These are phyloP conservation scores for Lachnellula hyalina DNA, from an alignment of 2,329 filamentous ascomycete genomes.

Conservation along the genomic window DNA sequence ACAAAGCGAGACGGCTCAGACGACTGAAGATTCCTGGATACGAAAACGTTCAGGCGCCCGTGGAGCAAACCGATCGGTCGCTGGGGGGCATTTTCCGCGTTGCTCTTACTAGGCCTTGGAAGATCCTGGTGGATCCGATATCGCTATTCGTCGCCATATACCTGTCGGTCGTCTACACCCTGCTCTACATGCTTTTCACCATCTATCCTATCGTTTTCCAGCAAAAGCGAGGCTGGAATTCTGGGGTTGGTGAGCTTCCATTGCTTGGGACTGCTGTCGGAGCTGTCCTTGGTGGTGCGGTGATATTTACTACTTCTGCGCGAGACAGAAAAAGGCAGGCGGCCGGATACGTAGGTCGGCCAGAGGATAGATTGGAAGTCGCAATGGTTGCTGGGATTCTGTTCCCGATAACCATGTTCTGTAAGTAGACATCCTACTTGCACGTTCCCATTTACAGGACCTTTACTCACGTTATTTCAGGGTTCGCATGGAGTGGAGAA, in stretches of 20 bases:
- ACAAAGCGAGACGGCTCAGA: constrained; percentile 49
- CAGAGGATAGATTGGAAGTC: constrained; percentile 47
- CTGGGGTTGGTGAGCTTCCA: constrained; percentile 53
- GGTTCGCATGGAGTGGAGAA: constrained; percentile 45
- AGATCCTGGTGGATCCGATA: constrained; percentile 80
- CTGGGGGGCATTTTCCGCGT: constrained; percentile 57
- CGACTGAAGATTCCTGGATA: constrained; percentile 44
- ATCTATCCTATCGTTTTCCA: constrained; percentile 29
- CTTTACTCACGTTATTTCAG: constrained; percentile 29
- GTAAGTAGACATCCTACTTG: neutral
- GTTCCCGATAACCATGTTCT: constrained; percentile 49
- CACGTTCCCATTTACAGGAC: constrained; percentile 20
- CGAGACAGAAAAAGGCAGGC: constrained; percentile 32
- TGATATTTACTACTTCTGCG: constrained; percentile 43
- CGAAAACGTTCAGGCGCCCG: constrained; percentile 49
- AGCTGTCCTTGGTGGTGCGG: constrained; percentile 30
- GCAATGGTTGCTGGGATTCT: constrained; percentile 51
- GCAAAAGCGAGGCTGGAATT: constrained; percentile 38
- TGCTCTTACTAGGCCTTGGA: constrained; percentile 87
- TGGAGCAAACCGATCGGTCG: constrained; percentile 55
- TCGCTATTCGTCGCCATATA: constrained; percentile 78
- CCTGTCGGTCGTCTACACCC: constrained; percentile 50
- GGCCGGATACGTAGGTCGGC: constrained; percentile 25
- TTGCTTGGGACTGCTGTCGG: constrained; percentile 59
- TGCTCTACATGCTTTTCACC: constrained; percentile 30